Evolutionary conservation across 2,329 filamentous ascomycete genomes (phyloP), one percentile per base, ranked within the genome.

Genomic region (Ophiostoma fasciatum): DNA sequence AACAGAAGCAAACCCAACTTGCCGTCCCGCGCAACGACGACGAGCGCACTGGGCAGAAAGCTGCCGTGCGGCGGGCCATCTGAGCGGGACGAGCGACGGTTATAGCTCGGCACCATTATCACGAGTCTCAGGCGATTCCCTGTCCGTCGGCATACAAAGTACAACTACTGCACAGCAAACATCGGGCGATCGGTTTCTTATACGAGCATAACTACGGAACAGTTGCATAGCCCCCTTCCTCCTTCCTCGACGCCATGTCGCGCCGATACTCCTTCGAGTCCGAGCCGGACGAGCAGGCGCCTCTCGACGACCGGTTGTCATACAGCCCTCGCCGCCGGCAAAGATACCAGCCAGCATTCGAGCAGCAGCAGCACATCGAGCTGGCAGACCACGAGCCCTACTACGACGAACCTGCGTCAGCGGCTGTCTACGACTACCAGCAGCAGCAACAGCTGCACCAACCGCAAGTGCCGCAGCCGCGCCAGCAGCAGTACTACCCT

Each of bases 221-320:
- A n/a, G n/a, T n/a, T n/a, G n/a, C n/a, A n/a, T n/a, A n/a, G 22
- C 21, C 18, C 34, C 34, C 15, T 13, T 3, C 22, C 11, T 13
- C 12, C 18, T 20, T 30, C 11, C 21, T 31, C 27, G 14, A 7
- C 19, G 26, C 19, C 38, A 47, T 49, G 45, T 32, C 39, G 30
- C 44, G 44, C 38, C 38, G 36, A 30, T 47, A 48, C 40, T 35
- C 42, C 10, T 39, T 44, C 31, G 45, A 48, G 28, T 44, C 38
- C 22, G 42, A 47, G n/a, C 22, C 34, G 18, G 44, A 44, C 36
- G 45, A 47, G 30, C 38, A 45, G 22, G 41, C 43, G 22, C 44
- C 44, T 25, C 42, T 48, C 22, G 46, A 47, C 38, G 39, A 22
- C 18, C 19, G n/a, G n/a, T n/a, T n/a, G n/a, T n/a, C 17, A 5